Percentiles rank a stretch among this genome's conserved stretches.
Evolutionary conservation across 2,329 filamentous ascomycete species (phyloP).

Genomic region (Cytospora piceicola): DNA sequence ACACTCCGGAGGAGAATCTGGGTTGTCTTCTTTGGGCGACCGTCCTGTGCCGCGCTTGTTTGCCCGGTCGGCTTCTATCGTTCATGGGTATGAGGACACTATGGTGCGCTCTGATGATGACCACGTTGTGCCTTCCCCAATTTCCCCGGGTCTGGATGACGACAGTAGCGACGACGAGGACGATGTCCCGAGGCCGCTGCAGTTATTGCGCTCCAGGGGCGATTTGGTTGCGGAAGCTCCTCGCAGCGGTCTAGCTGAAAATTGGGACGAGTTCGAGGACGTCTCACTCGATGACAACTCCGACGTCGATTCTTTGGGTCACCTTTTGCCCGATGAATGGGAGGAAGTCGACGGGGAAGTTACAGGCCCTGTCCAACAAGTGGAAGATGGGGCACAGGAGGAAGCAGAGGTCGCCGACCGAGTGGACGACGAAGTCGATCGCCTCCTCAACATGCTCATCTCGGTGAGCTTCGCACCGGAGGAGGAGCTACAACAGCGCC

Average conservation of each 20-base stretch:
- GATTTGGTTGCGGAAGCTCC: not conserved
- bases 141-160: slow-evolving; percentile 7
- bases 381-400: slow-evolving; percentile 22
- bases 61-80: slow-evolving; percentile 18
- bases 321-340: slow-evolving; percentile 26
- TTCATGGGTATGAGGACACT: slow-evolving; percentile 10
- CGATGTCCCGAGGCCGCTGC: slow-evolving; percentile 10
- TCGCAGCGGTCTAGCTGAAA: slow-evolving; percentile 8
- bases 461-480: slow-evolving; percentile 15
- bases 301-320: slow-evolving; percentile 18
- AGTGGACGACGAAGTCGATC: slow-evolving; percentile 24
- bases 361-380: slow-evolving; percentile 27
- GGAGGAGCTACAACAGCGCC: slow-evolving; percentile 18
- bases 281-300: slow-evolving; percentile 27
- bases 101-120: slow-evolving; percentile 14
- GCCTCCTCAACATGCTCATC: slow-evolving; percentile 18
- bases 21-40: slow-evolving; percentile 22
- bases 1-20: slow-evolving; percentile 30
- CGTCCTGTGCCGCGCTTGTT: slow-evolving; percentile 20
- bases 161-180: slow-evolving; percentile 16
- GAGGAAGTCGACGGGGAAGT: slow-evolving; percentile 24
- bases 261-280: slow-evolving; percentile 25
- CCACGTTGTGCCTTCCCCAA: not conserved
- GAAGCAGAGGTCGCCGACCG: slow-evolving; percentile 15
- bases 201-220: not conserved